phyloP scores from a whole-genome alignment of 2,329 filamentous ascomycete species.

The Didymella keratinophila region DNA sequence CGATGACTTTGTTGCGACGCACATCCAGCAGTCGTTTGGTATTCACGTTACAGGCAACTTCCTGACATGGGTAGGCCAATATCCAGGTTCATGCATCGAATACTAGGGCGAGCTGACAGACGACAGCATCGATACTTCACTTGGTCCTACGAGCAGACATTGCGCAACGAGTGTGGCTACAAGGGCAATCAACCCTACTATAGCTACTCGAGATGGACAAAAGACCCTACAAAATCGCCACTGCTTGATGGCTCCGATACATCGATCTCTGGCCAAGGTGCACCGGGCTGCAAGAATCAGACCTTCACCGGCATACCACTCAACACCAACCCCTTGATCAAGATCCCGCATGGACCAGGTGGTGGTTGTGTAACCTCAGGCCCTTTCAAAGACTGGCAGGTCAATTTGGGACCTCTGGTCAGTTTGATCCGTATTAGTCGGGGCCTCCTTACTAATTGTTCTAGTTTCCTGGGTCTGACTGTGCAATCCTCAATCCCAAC shows the following conservation, averaged over 20 bases:
- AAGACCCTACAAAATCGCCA: constrained; percentile 57
- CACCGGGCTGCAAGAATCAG: constrained; percentile 31
- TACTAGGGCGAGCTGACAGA: neutral
- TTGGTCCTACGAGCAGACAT: constrained; percentile 50
- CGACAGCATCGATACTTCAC: constrained; percentile 9
- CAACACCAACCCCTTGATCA: constrained; percentile 34
- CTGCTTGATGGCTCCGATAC: constrained; percentile 66
- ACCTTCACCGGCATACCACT: constrained; percentile 29
- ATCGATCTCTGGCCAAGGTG: constrained; percentile 58
- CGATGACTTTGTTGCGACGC: constrained; percentile 49
- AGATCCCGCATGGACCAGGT: constrained; percentile 59
- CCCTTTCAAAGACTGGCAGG: constrained; percentile 56
- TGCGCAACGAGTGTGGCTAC: constrained; percentile 55
- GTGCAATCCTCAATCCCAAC: constrained; percentile 1
- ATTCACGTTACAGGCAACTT: constrained; percentile 50
- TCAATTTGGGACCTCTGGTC: constrained; percentile 42
- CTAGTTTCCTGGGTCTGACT: neutral
- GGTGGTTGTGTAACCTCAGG: constrained; percentile 64
- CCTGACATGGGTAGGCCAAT: constrained; percentile 47
- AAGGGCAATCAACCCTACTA: constrained; percentile 55
- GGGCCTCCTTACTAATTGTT: neutral
- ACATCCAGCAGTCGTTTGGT: constrained; percentile 47
- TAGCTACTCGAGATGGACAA: constrained; percentile 63
- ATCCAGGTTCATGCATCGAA: constrained; percentile 11
- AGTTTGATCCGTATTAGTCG: neutral